Evolutionary conservation across 495 filamentous ascomycete genomes (phyloP).

Genomic region (Podospora pseudoanserina): DNA sequence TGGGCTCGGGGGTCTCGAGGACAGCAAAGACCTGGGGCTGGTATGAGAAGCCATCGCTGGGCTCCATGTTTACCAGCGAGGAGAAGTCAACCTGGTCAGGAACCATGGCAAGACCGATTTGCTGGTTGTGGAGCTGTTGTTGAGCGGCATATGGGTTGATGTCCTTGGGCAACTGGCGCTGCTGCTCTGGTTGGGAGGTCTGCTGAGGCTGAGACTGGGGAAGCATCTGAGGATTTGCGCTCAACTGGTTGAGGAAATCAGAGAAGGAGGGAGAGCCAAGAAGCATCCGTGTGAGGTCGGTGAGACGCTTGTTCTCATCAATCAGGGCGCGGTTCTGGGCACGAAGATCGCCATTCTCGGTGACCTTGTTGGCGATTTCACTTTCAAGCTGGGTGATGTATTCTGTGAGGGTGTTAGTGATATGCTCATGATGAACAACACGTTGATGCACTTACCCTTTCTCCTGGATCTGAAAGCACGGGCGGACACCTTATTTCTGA

Average conservation of each 20-base stretch:
- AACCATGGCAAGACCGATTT: slow-evolving; percentile 68
- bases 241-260: slow-evolving; percentile 72
- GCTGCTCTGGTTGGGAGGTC: slow-evolving; percentile 38
- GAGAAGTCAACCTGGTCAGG: slow-evolving; percentile 70
- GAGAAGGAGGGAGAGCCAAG: slow-evolving; percentile 84
- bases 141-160: slow-evolving; percentile 56
- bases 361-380: slow-evolving; percentile 69
- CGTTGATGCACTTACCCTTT: slow-evolving; percentile 66
- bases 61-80: slow-evolving; percentile 49
- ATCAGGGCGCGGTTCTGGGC: slow-evolving; percentile 66
- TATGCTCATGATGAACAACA: neutral
- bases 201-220: slow-evolving; percentile 31
- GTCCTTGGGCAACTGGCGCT: slow-evolving; percentile 58
- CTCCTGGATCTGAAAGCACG: slow-evolving; percentile 90
- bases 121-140: slow-evolving; percentile 53
- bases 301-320: slow-evolving; percentile 76
- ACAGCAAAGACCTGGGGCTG: slow-evolving; percentile 78
- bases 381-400: slow-evolving; percentile 91
- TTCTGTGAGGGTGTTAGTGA: slow-evolving; percentile 62
- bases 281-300: slow-evolving; percentile 74
- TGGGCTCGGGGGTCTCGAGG: slow-evolving; percentile 67
- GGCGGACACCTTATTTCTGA: slow-evolving; percentile 97
- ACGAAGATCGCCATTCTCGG: slow-evolving; percentile 68
- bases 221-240: slow-evolving; percentile 30
- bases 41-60: slow-evolving; percentile 55